Evolutionary conservation across 352 stramenopile genomes (phyloP).

Genomic region (Blastocystis sp.): DNA sequence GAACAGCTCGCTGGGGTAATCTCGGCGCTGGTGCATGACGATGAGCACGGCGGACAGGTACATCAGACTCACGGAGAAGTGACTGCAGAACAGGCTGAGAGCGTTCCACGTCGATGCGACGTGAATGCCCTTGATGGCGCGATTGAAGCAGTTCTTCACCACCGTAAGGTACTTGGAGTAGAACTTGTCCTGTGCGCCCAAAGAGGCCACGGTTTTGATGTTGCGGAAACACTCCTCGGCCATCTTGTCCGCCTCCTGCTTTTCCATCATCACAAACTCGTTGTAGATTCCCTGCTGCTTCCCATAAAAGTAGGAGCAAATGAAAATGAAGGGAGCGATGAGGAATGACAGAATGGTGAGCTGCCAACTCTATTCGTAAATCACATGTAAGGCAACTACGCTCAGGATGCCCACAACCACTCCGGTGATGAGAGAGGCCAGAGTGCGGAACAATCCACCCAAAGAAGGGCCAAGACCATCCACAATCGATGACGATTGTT

Average conservation of each 20-base stretch:
- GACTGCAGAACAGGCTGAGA: constrained; percentile 64
- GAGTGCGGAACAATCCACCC: constrained; percentile 17
- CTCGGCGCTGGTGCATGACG: constrained; percentile 17
- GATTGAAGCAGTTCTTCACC: constrained; percentile 69
- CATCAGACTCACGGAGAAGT: constrained; percentile 77
- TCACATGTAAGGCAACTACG: neutral
- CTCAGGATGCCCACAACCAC: constrained; percentile 23
- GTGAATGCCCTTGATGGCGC: neutral
- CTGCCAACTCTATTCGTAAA: constrained; percentile 53
- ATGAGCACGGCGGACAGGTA: constrained; percentile 76
- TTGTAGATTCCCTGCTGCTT: constrained; percentile 15
- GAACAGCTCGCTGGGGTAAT: constrained; percentile 16
- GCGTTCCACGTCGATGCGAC: neutral
- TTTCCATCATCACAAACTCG: constrained; percentile 32
- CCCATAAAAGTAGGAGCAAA: constrained; percentile 5
- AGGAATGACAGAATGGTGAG: constrained; percentile 50
- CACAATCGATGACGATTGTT: constrained; percentile 41
- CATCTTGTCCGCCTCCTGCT: constrained; percentile 75
- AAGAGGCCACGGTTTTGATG: constrained; percentile 79
- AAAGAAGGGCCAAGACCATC: constrained; percentile 54
- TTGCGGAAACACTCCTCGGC: constrained; percentile 79
- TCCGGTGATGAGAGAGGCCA: constrained; percentile 25
- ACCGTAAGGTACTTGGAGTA: constrained; percentile 77
- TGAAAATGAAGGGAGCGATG: constrained; percentile 23
- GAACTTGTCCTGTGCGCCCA: constrained; percentile 78